Evolutionary conservation across 1,284 basidiomycete species (phyloP), one percentile per base, ranked within the genome.

Genomic region (Fomitiporia mediterranea): DNA sequence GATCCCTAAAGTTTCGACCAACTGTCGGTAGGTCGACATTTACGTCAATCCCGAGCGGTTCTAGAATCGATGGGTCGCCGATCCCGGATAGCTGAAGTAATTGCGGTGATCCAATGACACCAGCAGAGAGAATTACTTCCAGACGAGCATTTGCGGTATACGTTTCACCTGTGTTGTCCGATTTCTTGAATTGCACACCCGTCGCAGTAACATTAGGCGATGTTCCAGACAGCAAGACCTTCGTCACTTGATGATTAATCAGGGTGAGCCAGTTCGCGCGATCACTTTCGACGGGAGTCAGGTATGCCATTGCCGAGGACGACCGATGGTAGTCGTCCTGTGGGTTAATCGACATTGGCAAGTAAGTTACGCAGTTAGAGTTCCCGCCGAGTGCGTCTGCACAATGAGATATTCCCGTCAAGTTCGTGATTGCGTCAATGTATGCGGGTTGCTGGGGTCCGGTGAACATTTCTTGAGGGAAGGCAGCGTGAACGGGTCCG

Each of bases 1-100:
- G 86, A 67, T 91, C 86, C 67, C 88, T 84, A 42, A 91, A 66
- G 70, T 89, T 83, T 68, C 86, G 81, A 1, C 89, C 89, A 53
- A 93, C 89, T 54, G 84, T 84, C 3, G 87, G 86, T 1, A 89
- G 72, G 58, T 82, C 80, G 39, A 72, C 59, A 21, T 66, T 56
- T 5, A 77, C 68, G 9, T 62, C 50, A n/a, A 91, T 78, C 42
- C 79, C 79, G 23, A 80, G 76, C 6, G 67, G 66, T 21, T 73
- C 62, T 39, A 91, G 69, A 2, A 83, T 75, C 47, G 79, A 77
- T 51, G 66, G 68, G 2, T 86, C 84, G 0, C 88, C 89, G 55
- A 92, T 77, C 59, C 89, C 89, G 57, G 84, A 86, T 6, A 82
- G 72, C 75, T 86, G 77, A 39, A 91, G 73, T 19, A 90, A 72